A percentile compares a stretch with the other conserved stretches of the same genome.
Conservation (phyloP, 176 grass and related monocot genomes). For the Oryza australiensis region DNA sequence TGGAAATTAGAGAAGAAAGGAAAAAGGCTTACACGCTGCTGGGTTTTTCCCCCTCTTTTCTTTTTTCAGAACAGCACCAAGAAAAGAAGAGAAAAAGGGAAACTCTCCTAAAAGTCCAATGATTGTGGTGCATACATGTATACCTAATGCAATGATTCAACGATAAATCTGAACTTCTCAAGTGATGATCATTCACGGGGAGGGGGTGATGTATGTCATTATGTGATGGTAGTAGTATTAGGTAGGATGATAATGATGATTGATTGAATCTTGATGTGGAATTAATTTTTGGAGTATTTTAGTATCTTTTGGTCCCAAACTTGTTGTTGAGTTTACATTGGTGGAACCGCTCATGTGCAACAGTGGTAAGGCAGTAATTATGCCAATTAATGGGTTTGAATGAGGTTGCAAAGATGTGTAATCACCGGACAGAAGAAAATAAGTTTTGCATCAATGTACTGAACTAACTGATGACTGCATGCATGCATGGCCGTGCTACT, state of each 20-base stretch:
- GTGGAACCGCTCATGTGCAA: constrained; percentile 18
- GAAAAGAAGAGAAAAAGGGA: constrained; percentile 27
- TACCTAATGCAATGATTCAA: background rate
- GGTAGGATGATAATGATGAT: background rate
- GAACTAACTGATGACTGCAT: background rate
- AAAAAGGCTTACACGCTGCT: background rate
- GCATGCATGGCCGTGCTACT: background rate
- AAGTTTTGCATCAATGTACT: background rate
- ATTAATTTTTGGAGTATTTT: background rate
- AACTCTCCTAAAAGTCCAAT: constrained; percentile 38
- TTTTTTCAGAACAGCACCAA: background rate
- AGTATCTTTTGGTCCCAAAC: background rate
- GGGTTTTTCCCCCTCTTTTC: background rate
- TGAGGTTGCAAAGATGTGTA: background rate
- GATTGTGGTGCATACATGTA: constrained; percentile 22
- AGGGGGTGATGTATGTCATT: background rate
- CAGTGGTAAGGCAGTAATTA: background rate
- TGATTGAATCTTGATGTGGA: constrained; percentile 19
- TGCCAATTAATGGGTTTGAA: constrained; percentile 3
- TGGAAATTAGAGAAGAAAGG: constrained; percentile 8
- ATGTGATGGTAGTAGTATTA: background rate
- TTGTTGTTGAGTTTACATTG: background rate
- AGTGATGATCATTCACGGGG: background rate
- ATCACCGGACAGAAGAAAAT: background rate
- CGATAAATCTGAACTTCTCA: background rate